A percentile compares a stretch with the other conserved stretches of the same genome.
Conservation (phyloP, 805 yeast species). For the Hanseniaspora lachancei region DNA sequence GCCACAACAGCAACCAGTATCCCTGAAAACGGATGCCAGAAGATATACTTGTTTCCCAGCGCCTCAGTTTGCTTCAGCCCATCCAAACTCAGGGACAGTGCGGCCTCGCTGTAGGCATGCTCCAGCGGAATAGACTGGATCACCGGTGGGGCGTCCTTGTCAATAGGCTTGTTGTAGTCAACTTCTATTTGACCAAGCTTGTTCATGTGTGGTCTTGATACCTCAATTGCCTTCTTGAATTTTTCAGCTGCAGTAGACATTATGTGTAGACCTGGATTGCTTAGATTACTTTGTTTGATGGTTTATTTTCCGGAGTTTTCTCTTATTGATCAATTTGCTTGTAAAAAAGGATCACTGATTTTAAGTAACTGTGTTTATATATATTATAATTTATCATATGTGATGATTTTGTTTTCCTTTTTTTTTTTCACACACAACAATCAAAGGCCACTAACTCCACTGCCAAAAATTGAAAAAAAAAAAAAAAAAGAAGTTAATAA, state of each 20-base stretch:
- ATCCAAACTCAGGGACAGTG: constrained; percentile 52
- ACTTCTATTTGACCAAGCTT: constrained; percentile 35
- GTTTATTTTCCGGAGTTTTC: no score
- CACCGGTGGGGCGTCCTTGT: constrained; percentile 38
- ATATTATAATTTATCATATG: no score
- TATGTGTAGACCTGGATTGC: no score
- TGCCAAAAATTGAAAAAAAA: no score
- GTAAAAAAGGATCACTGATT: no score
- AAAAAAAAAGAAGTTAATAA: not conserved
- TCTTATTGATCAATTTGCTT: no score
- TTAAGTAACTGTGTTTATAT: no score
- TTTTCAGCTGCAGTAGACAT: constrained; percentile 1
- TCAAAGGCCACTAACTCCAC: no score
- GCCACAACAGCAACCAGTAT: constrained; percentile 16
- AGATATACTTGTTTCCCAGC: constrained; percentile 32
- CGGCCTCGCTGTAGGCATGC: constrained; percentile 49
- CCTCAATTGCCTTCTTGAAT: not conserved
- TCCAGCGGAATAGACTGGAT: constrained; percentile 37
- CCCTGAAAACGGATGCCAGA: constrained; percentile 32
- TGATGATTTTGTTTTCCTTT: no score
- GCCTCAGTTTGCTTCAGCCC: constrained; percentile 37
- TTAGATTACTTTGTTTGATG: no score
- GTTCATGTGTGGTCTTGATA: constrained; percentile 5
- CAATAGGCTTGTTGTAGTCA: constrained; percentile 43
- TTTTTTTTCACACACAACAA: no score